These are phyloP conservation scores for Pseudopyricularia cyperi DNA, from an alignment of 2,329 filamentous ascomycete genomes.

Conservation along the genomic window DNA sequence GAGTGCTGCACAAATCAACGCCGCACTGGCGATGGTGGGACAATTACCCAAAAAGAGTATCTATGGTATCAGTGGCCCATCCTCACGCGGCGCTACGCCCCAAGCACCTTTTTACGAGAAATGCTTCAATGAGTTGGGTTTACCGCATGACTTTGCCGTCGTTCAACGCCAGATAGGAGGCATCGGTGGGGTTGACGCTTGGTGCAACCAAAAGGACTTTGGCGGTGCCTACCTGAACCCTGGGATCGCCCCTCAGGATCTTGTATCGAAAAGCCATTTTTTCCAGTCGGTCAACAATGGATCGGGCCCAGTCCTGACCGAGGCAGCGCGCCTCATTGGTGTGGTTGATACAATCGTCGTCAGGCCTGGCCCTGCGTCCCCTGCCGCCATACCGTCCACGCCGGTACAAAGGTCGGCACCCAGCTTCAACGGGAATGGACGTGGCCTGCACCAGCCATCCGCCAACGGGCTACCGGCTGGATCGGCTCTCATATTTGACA, in stretches of 20 bases:
- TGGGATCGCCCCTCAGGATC: conserved; percentile 46
- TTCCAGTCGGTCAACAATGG: conserved; percentile 37
- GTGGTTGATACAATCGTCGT: conserved; percentile 73
- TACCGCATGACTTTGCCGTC: conserved; percentile 69
- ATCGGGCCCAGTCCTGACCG: conserved; percentile 48
- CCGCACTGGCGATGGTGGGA: conserved; percentile 63
- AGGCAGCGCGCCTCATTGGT: conserved; percentile 66
- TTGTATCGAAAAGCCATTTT: conserved; percentile 42
- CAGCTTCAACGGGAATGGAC: conserved; percentile 2
- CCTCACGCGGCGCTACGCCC: conserved; percentile 48
- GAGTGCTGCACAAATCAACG: conserved; percentile 76
- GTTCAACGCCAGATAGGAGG: conserved; percentile 50
- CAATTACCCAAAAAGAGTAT: conserved; percentile 69
- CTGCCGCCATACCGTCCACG: conserved; percentile 11
- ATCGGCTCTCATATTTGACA: conserved; percentile 58
- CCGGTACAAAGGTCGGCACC: conserved; percentile 21
- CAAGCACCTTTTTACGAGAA: conserved; percentile 80
- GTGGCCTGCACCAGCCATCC: neutral
- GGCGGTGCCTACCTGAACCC: conserved; percentile 74
- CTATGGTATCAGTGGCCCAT: conserved; percentile 64
- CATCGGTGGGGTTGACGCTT: conserved; percentile 49
- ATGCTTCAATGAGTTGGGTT: conserved; percentile 67
- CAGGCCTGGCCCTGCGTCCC: conserved; percentile 30
- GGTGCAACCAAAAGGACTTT: conserved; percentile 62
- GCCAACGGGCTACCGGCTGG: conserved; percentile 27